Base-by-base conservation (phyloP, 139 green algal genomes). In the Klebsormidium nitens region DNA sequence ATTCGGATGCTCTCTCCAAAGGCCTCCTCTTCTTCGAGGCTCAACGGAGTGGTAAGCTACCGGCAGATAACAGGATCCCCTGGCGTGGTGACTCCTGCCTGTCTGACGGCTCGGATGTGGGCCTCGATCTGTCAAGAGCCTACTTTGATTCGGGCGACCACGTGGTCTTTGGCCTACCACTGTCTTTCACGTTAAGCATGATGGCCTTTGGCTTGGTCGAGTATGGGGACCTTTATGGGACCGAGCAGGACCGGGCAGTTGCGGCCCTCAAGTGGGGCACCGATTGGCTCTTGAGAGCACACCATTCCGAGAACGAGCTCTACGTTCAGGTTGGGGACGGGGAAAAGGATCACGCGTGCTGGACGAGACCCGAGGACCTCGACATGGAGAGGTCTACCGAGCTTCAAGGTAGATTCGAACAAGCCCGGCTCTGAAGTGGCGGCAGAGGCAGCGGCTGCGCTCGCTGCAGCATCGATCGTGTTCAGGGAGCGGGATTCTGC, bases 131-230 rank as follows among this genome's bases (percentile, higher is more conserved):
- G 17, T 26, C 57, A 0, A 78, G 78, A 14, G 78, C 78, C 23
- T 87, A 68, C 59, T 83, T 82, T 44, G 81, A 87, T 52, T 75
- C 75, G 17, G 81, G 81, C 35, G 81, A 82, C 58, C 74, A 69
- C 47, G 66, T 84, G 19, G 79, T 78, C 60, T 79, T 80, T 69
- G 75, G 66, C 44, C 47, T 82, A 52, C 74, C 74, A 38, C 62
- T 71, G 52, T 71, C 77, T 39, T 72, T 39, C 59, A 62, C 77
- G 1, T 31, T 60, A 39, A 59, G 38, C 2, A 37, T 80, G 55
- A 37, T 80, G 42, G 71, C 65, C 2, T 83, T 64, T 71, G 35
- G 37, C 28, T 8, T 80, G 1, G 23, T 76, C 2, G 71, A 83
- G 34, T 79, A 72, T 32, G n/a, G n/a, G n/a, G n/a, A n/a, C n/a